Evolutionary conservation across 2,329 filamentous ascomycete species (phyloP), one percentile per base, ranked within the genome.

Genomic region (Diaporthe humulicola): DNA sequence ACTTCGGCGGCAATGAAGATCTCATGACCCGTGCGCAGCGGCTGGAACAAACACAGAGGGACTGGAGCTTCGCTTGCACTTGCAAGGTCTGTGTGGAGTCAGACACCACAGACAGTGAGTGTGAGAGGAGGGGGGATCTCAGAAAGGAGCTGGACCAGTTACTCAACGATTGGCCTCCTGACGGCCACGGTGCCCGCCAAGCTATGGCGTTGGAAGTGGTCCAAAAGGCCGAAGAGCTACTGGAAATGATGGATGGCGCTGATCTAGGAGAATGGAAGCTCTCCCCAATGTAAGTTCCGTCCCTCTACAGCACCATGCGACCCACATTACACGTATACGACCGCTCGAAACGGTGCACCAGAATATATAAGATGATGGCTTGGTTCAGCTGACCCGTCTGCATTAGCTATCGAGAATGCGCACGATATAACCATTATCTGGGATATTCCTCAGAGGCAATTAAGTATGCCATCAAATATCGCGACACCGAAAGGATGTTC

Each of bases 1-100:
- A 81, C 36, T 74, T 78, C 33, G 72, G 58, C 6, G 38, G 25
- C 36, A n/a, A 28, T 22, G 42, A 42, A 22, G 57, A 64, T 15
- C 33, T 48, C 38, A 57, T 70, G 28, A 48, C 67, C 28, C 6
- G 19, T 17, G 6, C 42, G 58, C 33, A 57, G 58, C 40, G 71
- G 40, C 25, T 28, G 45, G 28, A 28, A 9, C 36, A 42, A 15
- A 64, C 50, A 10, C 38, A 54, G 6, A 22, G n/a, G 28, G 17
- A 52, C 50, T 57, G 71, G 71, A 38, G 60, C 15, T 57, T 73
- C 58, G 12, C 19, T 5, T 73, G 71, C 58, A 6, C 17, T 25
- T 73, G 58, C 45, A 5, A 10, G 10, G 25, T 8, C 15, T 73
- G 71, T 15, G 14, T 38, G 4, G 9, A 36, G 8, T 1, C 71